A percentile compares a stretch with the other conserved stretches of the same genome.
Conservation (phyloP, 2,329 filamentous ascomycete genomes). For the Colletotrichum horii region DNA sequence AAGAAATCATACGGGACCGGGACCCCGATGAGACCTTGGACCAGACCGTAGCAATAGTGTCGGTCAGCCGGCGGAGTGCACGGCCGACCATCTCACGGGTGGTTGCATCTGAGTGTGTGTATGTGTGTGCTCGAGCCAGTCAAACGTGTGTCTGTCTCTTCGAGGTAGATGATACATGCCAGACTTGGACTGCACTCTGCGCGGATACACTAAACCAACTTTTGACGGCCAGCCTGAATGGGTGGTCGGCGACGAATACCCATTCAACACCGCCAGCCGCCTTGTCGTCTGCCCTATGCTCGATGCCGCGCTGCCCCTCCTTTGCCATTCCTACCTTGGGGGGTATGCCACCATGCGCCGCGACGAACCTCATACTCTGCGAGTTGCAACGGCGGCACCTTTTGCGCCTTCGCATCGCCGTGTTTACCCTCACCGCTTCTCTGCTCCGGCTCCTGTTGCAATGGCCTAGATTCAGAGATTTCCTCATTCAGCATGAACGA, state of each 20-base stretch:
- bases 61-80: slow-evolving; percentile 19
- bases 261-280: slow-evolving; percentile 6
- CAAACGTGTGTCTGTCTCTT: not conserved
- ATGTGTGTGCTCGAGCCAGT: not conserved
- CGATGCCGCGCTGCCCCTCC: slow-evolving; percentile 28
- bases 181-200: not conserved
- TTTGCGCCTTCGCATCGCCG: not conserved
- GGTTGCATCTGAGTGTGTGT: slow-evolving; percentile 7
- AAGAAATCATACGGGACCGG: not conserved
- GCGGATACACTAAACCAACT: not conserved
- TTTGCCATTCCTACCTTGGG: not conserved
- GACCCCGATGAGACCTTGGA: not conserved
- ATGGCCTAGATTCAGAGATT: not conserved
- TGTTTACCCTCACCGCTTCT: slow-evolving; percentile 10
- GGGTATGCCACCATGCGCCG: not conserved
- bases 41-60: not conserved
- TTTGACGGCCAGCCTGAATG: not conserved
- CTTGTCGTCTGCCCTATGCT: not conserved
- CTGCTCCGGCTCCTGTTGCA: not conserved
- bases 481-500: not conserved
- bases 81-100: slow-evolving; percentile 14
- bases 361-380: slow-evolving; percentile 2
- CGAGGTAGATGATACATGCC: slow-evolving; percentile 12
- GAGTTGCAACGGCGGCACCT: not conserved
- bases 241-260: not conserved